phyloP scores from a whole-genome alignment of 768 basidiomycete species.

The Boletus barrowsii region DNA sequence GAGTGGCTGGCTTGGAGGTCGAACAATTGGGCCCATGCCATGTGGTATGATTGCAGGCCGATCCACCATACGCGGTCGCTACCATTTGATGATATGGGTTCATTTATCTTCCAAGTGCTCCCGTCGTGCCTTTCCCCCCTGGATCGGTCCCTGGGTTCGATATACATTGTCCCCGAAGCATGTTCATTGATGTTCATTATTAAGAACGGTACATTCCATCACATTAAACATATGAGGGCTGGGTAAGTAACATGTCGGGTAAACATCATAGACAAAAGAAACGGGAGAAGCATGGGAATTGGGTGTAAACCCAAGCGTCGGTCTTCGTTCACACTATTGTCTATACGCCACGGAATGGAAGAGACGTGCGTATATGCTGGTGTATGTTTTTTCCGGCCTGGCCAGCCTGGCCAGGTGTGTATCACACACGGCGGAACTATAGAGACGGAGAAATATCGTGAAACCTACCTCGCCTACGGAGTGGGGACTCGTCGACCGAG shows the following conservation, averaged over 20 bases:
- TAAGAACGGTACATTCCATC: background rate
- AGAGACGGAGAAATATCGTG: no score
- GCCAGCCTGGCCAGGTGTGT: background rate
- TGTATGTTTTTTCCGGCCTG: background rate
- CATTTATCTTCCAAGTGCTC: background rate
- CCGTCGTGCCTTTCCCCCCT: background rate
- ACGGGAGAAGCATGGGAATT: background rate
- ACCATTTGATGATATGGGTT: background rate
- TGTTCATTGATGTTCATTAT: background rate
- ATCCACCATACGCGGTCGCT: background rate
- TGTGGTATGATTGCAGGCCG: background rate
- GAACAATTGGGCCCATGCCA: no score
- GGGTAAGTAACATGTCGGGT: background rate
- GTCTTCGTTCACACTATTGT: no score
- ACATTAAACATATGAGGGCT: no score
- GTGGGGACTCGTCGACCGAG: no score
- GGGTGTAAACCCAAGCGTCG: background rate
- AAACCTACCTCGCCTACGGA: no score
- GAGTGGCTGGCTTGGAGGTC: no score
- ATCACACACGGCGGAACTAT: no score
- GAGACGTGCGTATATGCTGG: background rate
- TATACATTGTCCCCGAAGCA: background rate
- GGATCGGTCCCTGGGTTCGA: background rate
- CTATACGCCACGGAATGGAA: background rate
- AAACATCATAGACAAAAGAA: background rate